Evolutionary conservation across 2,329 filamentous ascomycete genomes (phyloP), one percentile per base, ranked within the genome.

Genomic region (Xylaria digitata): DNA sequence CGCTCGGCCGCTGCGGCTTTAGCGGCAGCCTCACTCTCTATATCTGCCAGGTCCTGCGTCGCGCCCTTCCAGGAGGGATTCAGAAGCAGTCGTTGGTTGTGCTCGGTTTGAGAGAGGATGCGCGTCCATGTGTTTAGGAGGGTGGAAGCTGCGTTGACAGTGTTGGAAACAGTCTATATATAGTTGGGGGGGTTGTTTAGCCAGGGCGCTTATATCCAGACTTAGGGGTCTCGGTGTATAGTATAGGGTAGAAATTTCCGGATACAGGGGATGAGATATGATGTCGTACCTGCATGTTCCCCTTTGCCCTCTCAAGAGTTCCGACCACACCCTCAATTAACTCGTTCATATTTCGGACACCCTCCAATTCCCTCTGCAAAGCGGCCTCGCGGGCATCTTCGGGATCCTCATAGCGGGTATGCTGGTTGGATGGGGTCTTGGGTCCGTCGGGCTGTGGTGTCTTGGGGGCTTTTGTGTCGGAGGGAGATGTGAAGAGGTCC

Each of bases 101-200:
- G 96, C 80, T 99, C 96, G 4, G 96, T 97, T 80, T 99, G 96
- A 6, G 93, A 96, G 13, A 99, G 87, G 71, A 99, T 97, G 59
- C 94, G 90, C 8, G 94, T 97, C 95, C 95, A 99, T 17, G 94
- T 97, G 74, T 96, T 94, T 37, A 99, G 89, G 15, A 99, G 87
- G 1, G 92, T 92, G 15, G 94, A 96, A 3, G 96, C 94, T 62
- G 94, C 95, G 71, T 87, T 87, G 48, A 98, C 94, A 2, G 96
- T 97, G 68, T 87, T 87, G 61, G 91, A 91, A 42, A 98, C 94
- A 26, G 91, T 96, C 92, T 92, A 58, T 5, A 66, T 2, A 56
- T 26, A 26, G 26, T 26, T 26, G 19, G 73, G 53, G 57, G 64
- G 54, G 57, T 66, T 54, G 45, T 50, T 46, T 60, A 61, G 48